Conservation (phyloP, 768 basidiomycete genomes). For the Pholiota conissans region DNA sequence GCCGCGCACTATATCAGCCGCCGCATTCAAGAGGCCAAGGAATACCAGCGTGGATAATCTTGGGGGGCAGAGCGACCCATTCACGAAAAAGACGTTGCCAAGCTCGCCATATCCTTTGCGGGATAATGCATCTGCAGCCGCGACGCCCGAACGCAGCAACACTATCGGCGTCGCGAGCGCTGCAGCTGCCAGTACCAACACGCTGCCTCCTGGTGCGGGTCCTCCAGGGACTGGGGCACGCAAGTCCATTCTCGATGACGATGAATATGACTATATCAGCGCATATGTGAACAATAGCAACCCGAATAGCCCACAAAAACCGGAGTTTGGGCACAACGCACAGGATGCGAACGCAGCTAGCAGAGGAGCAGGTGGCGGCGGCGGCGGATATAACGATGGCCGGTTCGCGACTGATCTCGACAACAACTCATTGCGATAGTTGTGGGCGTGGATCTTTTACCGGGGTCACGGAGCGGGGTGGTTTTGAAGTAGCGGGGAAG, state of each 20-base stretch:
- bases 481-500: too few relatives aligned
- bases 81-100: conserved; percentile 49
- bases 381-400: conserved; percentile 21
- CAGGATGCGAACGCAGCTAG: neutral
- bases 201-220: conserved; percentile 7
- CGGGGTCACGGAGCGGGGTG: too few relatives aligned
- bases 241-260: conserved; percentile 33
- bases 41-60: conserved; percentile 24
- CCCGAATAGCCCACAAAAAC: conserved; percentile 18
- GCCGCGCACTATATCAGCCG: conserved; percentile 69
- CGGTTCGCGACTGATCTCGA: conserved; percentile 19
- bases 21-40: conserved; percentile 64
- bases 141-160: neutral
- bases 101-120: conserved; percentile 45
- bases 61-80: conserved; percentile 12
- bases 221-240: conserved; percentile 15
- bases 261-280: conserved; percentile 57
- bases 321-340: conserved; percentile 14
- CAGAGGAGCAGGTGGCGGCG: conserved; percentile 2
- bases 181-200: neutral
- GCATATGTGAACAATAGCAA: conserved; percentile 44
- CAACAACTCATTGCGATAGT: conserved; percentile 6
- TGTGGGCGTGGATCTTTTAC: too few relatives aligned
- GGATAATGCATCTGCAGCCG: neutral
- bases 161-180: neutral